phyloP scores from a whole-genome alignment of 768 basidiomycete genomes.

The Boletus edulis region DNA sequence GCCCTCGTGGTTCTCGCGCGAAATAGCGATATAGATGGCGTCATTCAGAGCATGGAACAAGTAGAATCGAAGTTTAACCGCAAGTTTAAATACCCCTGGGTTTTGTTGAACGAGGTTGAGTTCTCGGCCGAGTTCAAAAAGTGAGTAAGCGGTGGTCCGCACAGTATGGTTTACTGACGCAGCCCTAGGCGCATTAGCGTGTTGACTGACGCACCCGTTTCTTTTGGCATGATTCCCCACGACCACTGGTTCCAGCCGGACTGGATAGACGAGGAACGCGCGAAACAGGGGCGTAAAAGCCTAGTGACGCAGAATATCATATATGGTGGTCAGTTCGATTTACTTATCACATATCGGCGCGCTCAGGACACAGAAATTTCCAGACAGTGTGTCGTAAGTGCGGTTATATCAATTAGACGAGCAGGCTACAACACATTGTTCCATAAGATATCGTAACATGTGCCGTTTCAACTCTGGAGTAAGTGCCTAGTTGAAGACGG shows the following conservation, averaged over 20 bases:
- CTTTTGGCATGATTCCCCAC: constrained; percentile 56
- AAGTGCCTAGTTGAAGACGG: constrained; percentile 15
- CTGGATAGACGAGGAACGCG: constrained; percentile 69
- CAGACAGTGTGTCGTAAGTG: constrained; percentile 45
- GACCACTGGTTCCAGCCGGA: constrained; percentile 71
- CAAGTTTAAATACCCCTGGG: constrained; percentile 57
- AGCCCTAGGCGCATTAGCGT: constrained; percentile 31
- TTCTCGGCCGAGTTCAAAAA: constrained; percentile 55
- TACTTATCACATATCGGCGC: neutral
- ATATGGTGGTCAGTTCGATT: constrained; percentile 43
- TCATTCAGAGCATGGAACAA: constrained; percentile 48
- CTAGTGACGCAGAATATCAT: constrained; percentile 50
- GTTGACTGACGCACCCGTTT: constrained; percentile 41
- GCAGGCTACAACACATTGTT: neutral
- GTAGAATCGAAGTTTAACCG: constrained; percentile 60
- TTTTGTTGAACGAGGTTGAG: constrained; percentile 60
- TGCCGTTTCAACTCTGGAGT: constrained; percentile 74
- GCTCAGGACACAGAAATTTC: constrained; percentile 7
- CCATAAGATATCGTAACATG: constrained; percentile 66
- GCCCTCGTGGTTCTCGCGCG: constrained; percentile 55
- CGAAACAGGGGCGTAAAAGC: constrained; percentile 47
- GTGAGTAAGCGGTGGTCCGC: constrained; percentile 17
- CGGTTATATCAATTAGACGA: neutral
- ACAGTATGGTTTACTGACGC: constrained; percentile 11
- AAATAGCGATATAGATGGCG: constrained; percentile 44